These are phyloP conservation scores for Cutaneotrichosporon cyanovorans DNA, from an alignment of 1,284 basidiomycete genomes.

Conservation along the genomic window DNA sequence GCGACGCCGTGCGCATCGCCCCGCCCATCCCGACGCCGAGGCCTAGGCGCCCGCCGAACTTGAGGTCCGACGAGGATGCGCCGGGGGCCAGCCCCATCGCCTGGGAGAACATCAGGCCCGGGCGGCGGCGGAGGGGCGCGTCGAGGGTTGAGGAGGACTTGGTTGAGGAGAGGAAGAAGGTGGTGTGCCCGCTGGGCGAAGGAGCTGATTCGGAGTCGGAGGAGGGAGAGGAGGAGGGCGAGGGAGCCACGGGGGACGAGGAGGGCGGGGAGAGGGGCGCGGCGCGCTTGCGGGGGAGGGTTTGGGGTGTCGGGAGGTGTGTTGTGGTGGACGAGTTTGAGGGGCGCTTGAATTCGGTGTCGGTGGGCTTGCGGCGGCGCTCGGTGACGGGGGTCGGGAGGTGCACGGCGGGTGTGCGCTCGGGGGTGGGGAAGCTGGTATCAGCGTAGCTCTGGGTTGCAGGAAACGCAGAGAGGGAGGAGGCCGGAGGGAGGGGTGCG, in stretches of 20 bases:
- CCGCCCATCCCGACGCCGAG: slow-evolving; percentile 41
- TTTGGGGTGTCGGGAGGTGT: slow-evolving; percentile 52
- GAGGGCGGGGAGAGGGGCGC: neutral
- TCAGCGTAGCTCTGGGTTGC: neutral
- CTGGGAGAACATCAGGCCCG: slow-evolving; percentile 39
- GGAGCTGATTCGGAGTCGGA: no score
- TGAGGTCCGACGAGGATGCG: slow-evolving; percentile 1
- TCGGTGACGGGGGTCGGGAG: slow-evolving; percentile 38
- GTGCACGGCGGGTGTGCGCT: slow-evolving; percentile 13
- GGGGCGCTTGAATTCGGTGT: neutral
- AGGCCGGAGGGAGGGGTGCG: no score
- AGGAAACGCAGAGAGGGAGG: slow-evolving; percentile 3
- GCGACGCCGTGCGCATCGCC: slow-evolving; percentile 7
- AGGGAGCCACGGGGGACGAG: neutral
- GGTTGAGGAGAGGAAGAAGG: slow-evolving; percentile 29
- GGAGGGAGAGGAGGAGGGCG: slow-evolving; percentile 12
- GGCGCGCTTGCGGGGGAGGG: slow-evolving; percentile 45
- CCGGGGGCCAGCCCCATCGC: slow-evolving; percentile 35
- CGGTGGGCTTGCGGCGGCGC: slow-evolving; percentile 20
- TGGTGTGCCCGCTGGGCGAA: slow-evolving; percentile 35
- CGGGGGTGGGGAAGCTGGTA: slow-evolving; percentile 11
- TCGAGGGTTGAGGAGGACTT: slow-evolving; percentile 8
- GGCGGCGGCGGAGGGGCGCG: slow-evolving; percentile 22
- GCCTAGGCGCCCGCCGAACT: slow-evolving; percentile 23
- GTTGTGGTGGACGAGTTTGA: neutral